phyloP scores from a whole-genome alignment of 257 asterid genomes.

The Ajuga chamaepitys region DNA sequence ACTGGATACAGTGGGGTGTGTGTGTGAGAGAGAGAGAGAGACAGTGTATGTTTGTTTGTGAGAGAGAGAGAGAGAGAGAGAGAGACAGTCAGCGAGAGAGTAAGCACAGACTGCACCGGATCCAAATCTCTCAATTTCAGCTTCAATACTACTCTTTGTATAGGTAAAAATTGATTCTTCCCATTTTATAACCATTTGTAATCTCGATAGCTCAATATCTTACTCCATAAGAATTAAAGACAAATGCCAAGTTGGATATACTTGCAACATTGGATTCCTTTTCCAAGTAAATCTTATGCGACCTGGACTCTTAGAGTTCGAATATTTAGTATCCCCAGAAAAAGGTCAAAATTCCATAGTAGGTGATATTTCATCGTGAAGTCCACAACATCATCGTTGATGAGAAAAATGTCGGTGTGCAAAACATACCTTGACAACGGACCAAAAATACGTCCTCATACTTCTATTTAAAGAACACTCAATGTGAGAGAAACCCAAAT shows the following conservation, averaged over 20 bases:
- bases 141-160: not conserved
- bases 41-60: too few relatives aligned
- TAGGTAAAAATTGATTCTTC: not conserved
- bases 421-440: not conserved
- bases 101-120: too few relatives aligned
- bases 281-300: not conserved
- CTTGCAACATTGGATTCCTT: not conserved
- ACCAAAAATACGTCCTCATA: not conserved
- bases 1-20: too few relatives aligned
- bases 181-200: not conserved
- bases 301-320: not conserved
- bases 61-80: too few relatives aligned
- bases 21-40: too few relatives aligned
- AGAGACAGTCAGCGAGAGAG: too few relatives aligned
- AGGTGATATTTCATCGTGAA: not conserved
- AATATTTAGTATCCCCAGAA: not conserved
- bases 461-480: not conserved
- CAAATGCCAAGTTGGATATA: not conserved
- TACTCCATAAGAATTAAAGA: not conserved
- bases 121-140: too few relatives aligned
- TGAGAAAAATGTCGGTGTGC: not conserved
- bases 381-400: not conserved
- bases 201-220: not conserved
- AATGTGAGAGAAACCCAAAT: not conserved
- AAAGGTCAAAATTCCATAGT: not conserved